These are phyloP conservation scores for Endoconidiophora polonica DNA, from an alignment of 2,329 filamentous ascomycete species.

Conservation along the genomic window DNA sequence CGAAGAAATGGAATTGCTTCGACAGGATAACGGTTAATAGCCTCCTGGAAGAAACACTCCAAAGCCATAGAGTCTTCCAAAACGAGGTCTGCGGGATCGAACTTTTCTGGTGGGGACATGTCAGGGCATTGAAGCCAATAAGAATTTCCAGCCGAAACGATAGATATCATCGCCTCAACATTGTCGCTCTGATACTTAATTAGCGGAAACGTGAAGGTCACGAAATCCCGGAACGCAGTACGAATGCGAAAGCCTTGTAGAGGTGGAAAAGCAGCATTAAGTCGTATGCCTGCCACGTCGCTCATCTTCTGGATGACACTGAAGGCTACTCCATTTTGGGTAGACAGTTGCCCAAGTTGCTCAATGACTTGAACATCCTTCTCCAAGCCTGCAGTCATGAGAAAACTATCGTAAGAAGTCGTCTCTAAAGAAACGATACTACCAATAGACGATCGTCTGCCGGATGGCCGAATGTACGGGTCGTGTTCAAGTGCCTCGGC, in stretches of 20 bases:
- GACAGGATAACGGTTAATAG: conserved; percentile 19
- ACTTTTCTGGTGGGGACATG: conserved; percentile 12
- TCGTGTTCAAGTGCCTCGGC: conserved; percentile 37
- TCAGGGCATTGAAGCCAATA: conserved; percentile 6
- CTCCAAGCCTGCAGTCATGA: conserved; percentile 32
- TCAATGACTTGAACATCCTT: conserved; percentile 36
- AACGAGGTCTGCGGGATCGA: conserved; percentile 24
- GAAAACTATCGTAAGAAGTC: conserved; percentile 40
- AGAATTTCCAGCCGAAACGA: conserved; percentile 32
- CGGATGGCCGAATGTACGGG: conserved; percentile 22
- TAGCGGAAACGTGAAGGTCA: conserved; percentile 48
- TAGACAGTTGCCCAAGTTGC: conserved; percentile 31
- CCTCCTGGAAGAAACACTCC: conserved; percentile 16
- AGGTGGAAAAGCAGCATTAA: conserved; percentile 31
- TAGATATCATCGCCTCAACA: conserved; percentile 45
- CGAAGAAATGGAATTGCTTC: conserved; percentile 24
- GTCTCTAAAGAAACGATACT: conserved; percentile 47
- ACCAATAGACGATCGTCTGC: conserved; percentile 41
- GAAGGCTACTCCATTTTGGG: conserved; percentile 34
- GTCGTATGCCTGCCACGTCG: conserved; percentile 27
- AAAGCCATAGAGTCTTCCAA: conserved; percentile 39
- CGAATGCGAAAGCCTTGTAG: conserved; percentile 48
- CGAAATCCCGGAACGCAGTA: conserved; percentile 48
- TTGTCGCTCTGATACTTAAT: conserved; percentile 60
- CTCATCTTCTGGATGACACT: conserved; percentile 37